These are phyloP conservation scores for Alternaria brassicicola DNA, from an alignment of 2,329 filamentous ascomycete species.

Conservation along the genomic window DNA sequence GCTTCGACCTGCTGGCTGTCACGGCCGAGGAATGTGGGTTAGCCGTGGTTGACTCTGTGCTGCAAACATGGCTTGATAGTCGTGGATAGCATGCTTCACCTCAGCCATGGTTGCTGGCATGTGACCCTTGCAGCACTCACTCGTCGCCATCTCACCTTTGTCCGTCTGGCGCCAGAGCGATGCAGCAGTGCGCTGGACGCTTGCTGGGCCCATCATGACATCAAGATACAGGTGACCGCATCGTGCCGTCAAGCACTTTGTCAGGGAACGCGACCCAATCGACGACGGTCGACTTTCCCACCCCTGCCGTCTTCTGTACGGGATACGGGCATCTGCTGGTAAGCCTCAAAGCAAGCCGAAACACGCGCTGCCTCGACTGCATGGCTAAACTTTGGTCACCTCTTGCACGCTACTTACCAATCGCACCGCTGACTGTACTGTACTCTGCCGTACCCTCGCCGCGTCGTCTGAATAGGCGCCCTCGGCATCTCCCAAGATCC, in stretches of 20 bases:
- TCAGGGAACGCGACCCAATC: background rate
- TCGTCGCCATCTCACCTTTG: conserved; percentile 6
- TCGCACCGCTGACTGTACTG: conserved; percentile 13
- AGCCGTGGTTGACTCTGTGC: background rate
- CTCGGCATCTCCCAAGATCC: conserved; percentile 30
- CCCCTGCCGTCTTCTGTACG: conserved; percentile 2
- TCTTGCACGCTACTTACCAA: conserved; percentile 6
- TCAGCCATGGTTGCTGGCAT: conserved; percentile 1
- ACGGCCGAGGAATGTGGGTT: background rate
- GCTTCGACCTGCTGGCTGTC: background rate
- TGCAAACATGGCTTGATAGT: background rate
- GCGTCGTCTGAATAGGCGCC: conserved; percentile 27
- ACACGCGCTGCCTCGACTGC: conserved; percentile 16
- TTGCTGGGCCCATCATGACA: conserved; percentile 24
- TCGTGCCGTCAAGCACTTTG: conserved; percentile 5
- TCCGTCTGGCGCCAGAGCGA: conserved; percentile 8
- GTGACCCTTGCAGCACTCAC: conserved; percentile 13
- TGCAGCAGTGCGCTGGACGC: conserved; percentile 24
- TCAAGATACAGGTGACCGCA: conserved; percentile 26
- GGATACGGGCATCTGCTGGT: conserved; percentile 7
- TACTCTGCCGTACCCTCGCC: conserved; percentile 1
- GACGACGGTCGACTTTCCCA: background rate
- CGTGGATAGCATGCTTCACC: background rate
- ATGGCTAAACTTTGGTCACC: conserved; percentile 5
- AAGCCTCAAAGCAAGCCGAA: conserved; percentile 19